Conservation (phyloP, 1,284 basidiomycete genomes). For the Austropuccinia psidii region DNA sequence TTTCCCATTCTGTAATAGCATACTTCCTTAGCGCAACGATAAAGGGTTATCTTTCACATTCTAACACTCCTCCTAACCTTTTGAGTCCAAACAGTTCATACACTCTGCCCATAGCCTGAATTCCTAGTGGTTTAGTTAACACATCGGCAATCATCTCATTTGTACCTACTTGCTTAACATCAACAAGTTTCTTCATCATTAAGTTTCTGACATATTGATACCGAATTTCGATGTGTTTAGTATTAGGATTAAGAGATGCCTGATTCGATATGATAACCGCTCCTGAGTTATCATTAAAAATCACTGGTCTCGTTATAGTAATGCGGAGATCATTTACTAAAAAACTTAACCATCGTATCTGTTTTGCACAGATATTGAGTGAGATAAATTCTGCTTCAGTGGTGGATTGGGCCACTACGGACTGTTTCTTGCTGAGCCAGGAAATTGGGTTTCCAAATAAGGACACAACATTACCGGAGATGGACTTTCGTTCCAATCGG, state of each 20-base stretch:
- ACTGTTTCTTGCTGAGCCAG: background rate
- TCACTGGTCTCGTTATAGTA: background rate
- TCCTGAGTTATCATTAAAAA: background rate
- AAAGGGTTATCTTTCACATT: too few species aligned
- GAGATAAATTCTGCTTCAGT: background rate
- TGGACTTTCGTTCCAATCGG: background rate
- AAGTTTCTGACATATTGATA: background rate
- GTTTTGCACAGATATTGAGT: background rate
- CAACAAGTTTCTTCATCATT: background rate
- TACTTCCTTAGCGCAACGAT: too few species aligned
- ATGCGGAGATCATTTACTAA: background rate
- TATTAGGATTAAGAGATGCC: background rate
- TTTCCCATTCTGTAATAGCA: too few species aligned
- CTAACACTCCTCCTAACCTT: too few species aligned
- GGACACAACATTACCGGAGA: background rate
- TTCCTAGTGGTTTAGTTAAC: conserved; percentile 6
- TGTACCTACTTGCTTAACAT: background rate
- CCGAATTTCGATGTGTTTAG: background rate
- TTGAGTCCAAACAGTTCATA: too few species aligned
- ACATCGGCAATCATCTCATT: background rate
- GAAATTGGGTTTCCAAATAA: conserved; percentile 12
- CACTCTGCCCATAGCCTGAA: too few species aligned
- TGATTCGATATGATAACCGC: background rate
- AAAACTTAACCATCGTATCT: conserved; percentile 1
- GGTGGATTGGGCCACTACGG: conserved; percentile 1